Evolutionary conservation across 106 monocot genomes (phyloP).

Genomic region (Platanthera zijinensis): DNA sequence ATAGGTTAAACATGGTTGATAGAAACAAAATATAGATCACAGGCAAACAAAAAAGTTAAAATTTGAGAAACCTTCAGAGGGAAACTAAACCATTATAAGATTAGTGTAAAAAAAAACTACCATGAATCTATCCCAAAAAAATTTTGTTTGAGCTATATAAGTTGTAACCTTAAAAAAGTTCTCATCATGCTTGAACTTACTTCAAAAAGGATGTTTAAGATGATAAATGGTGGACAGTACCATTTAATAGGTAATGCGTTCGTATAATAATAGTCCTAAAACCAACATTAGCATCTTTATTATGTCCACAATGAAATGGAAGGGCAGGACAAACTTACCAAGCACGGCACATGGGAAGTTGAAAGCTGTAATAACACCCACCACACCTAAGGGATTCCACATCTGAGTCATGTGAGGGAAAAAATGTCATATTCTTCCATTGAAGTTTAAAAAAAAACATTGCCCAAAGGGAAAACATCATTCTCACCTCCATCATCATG

Average conservation of each 20-base stretch:
- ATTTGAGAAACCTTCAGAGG: background rate
- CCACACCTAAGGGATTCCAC: conserved; percentile 98
- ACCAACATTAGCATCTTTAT: background rate
- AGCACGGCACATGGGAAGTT: conserved; percentile 98
- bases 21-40: background rate
- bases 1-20: background rate
- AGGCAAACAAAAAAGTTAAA: background rate
- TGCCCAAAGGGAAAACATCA: conserved; percentile 6
- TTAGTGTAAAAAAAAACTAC: background rate
- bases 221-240: background rate
- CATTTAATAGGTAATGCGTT: background rate
- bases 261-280: background rate
- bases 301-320: background rate
- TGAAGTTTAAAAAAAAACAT: background rate
- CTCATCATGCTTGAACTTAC: background rate
- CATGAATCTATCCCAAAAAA: background rate
- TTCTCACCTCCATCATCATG: conserved; percentile 94
- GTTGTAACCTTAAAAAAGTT: background rate
- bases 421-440: background rate
- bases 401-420: conserved; percentile 34
- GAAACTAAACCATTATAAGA: background rate
- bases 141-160: background rate
- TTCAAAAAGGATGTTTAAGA: background rate
- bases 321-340: conserved; percentile 37
- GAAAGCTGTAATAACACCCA: conserved; percentile 96